A percentile compares a stretch with the other conserved stretches of the same genome.
These are phyloP conservation scores for Talaromyces nanjingensis DNA, from an alignment of 495 filamentous ascomycete species.

Conservation along the genomic window DNA sequence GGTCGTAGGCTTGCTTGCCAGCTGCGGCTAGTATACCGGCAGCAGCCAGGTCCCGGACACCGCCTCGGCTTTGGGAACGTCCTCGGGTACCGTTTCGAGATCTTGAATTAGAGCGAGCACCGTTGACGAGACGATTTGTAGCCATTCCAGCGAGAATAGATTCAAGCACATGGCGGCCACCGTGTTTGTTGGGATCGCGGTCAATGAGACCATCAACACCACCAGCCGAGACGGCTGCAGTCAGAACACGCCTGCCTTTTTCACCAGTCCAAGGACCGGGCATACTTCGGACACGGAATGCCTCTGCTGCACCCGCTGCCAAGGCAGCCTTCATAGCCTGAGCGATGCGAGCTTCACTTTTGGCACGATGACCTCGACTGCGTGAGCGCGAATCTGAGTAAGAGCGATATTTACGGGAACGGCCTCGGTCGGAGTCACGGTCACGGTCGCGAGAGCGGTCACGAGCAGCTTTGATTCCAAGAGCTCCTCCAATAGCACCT, in stretches of 20 bases:
- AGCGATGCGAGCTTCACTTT: slow-evolving; percentile 59
- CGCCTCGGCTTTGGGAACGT: slow-evolving; percentile 32
- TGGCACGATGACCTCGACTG: slow-evolving; percentile 32
- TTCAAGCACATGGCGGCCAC: slow-evolving; percentile 59
- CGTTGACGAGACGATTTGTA: slow-evolving; percentile 73
- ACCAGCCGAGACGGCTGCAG: slow-evolving; percentile 77
- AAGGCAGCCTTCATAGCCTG: slow-evolving; percentile 84
- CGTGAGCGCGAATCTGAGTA: slow-evolving; percentile 47
- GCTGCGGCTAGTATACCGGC: slow-evolving; percentile 70
- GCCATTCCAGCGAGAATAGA: slow-evolving; percentile 81
- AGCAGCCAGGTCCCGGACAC: slow-evolving; percentile 61
- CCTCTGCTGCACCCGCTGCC: slow-evolving; percentile 78
- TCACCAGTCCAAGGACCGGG: slow-evolving; percentile 77
- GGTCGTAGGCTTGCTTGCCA: slow-evolving; percentile 71
- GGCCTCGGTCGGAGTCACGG: slow-evolving; percentile 25
- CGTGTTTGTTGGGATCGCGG: slow-evolving; percentile 65
- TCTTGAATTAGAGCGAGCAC: slow-evolving; percentile 53
- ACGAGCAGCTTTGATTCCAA: slow-evolving; percentile 59
- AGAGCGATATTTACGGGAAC: slow-evolving; percentile 45
- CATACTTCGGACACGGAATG: slow-evolving; percentile 79
- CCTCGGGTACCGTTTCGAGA: slow-evolving; percentile 32
- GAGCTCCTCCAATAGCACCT: slow-evolving; percentile 51
- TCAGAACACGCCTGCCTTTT: slow-evolving; percentile 81
- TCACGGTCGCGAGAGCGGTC: slow-evolving; percentile 19
- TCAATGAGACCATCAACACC: slow-evolving; percentile 72